phyloP scores from a whole-genome alignment of 1,284 basidiomycete species.

The Apiotrichum gamsii region DNA sequence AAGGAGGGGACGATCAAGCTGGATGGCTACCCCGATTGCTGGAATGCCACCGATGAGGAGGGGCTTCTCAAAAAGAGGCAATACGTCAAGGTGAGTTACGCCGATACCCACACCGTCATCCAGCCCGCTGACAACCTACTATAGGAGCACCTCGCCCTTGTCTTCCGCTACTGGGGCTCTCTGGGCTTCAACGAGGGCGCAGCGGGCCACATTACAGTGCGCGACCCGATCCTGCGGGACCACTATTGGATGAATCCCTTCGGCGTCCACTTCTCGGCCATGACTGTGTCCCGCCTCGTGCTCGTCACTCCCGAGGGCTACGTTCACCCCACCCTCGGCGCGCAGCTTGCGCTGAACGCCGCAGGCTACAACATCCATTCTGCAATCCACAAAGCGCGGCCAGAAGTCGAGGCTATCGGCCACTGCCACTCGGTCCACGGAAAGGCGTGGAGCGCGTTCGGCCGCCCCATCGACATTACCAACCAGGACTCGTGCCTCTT shows the following conservation, averaged over 20 bases:
- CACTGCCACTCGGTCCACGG: conserved; percentile 56
- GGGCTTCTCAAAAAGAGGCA: conserved; percentile 29
- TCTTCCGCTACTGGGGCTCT: conserved; percentile 41
- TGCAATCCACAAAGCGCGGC: conserved; percentile 57
- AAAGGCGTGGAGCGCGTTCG: conserved; percentile 32
- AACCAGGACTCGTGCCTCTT: conserved; percentile 34
- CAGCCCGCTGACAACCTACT: too few relatives aligned
- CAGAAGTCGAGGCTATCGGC: conserved; percentile 59
- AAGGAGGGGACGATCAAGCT: conserved; percentile 30
- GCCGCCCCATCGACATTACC: conserved; percentile 38
- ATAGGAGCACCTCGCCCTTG: conserved; percentile 31
- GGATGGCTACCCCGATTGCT: conserved; percentile 25
- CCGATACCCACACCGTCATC: neutral
- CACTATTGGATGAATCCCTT: conserved; percentile 45
- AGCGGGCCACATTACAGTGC: conserved; percentile 39
- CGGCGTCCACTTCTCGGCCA: conserved; percentile 27
- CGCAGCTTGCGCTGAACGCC: conserved; percentile 43
- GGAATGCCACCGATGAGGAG: conserved; percentile 25
- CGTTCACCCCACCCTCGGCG: conserved; percentile 33
- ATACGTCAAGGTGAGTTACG: conserved; percentile 28
- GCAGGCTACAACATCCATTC: conserved; percentile 56
- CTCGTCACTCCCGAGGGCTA: conserved; percentile 41
- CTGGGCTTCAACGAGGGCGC: conserved; percentile 36
- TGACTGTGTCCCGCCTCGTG: conserved; percentile 25
- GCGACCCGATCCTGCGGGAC: conserved; percentile 35